Evolutionary conservation across 1,284 basidiomycete genomes (phyloP).

Genomic region (Cryptococcus sp.): DNA sequence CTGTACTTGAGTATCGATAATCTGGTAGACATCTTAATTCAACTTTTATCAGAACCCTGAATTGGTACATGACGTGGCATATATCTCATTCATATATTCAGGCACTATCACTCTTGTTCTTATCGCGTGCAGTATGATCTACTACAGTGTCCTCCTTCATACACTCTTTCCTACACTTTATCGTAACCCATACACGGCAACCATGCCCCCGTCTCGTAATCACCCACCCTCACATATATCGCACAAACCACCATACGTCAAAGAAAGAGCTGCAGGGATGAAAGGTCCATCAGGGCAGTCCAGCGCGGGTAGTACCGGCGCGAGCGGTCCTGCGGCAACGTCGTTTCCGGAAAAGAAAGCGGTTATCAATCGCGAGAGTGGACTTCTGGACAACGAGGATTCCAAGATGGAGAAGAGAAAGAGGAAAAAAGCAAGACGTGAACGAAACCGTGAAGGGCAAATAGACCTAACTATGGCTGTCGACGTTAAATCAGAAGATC

Average conservation of each 20-base stretch:
- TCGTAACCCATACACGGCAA: background rate
- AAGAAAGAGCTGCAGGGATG: background rate
- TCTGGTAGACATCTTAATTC: background rate
- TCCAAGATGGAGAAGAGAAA: conserved; percentile 5
- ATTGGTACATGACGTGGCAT: background rate
- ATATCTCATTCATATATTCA: background rate
- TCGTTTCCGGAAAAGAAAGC: too few species aligned
- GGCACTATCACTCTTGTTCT: background rate
- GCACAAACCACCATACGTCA: background rate
- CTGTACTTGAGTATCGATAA: background rate
- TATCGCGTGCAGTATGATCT: background rate
- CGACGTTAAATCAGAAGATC: too few species aligned
- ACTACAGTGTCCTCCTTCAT: background rate
- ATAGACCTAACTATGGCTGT: too few species aligned
- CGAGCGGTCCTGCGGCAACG: too few species aligned
- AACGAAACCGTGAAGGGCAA: too few species aligned
- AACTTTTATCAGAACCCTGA: conserved; percentile 1
- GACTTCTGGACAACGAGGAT: background rate
- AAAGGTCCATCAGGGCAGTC: too few species aligned
- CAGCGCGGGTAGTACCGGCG: too few species aligned
- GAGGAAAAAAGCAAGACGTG: background rate
- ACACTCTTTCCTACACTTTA: background rate
- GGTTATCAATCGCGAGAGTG: too few species aligned
- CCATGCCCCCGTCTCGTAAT: background rate
- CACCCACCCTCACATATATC: background rate